Evolutionary conservation across 2,329 filamentous ascomycete genomes (phyloP).

Genomic region (Purpureocillium lavendulum): DNA sequence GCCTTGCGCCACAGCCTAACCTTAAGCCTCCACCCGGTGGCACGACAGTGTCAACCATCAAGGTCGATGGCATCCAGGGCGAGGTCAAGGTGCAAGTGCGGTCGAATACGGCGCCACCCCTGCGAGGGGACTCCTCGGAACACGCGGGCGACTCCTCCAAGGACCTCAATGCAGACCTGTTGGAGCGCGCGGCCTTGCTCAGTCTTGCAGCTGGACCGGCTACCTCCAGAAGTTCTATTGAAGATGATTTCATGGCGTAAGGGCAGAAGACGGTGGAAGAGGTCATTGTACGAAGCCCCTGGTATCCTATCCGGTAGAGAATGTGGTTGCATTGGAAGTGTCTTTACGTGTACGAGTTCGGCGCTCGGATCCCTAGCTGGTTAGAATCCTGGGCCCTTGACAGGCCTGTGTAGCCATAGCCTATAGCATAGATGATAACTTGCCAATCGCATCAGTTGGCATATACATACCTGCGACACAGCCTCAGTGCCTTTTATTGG

Average conservation of each 20-base stretch:
- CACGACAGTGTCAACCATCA: conserved; percentile 33
- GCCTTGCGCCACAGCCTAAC: conserved; percentile 30
- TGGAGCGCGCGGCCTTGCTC: conserved; percentile 33
- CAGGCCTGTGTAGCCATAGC: no score
- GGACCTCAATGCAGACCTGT: conserved; percentile 23
- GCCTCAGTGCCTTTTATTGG: no score
- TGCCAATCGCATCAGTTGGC: no score
- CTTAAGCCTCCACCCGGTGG: conserved; percentile 24
- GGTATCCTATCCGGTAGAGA: no score
- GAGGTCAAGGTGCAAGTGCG: conserved; percentile 49
- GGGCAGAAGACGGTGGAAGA: no score
- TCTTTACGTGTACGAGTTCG: no score
- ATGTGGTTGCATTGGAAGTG: no score
- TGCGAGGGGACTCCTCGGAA: conserved; percentile 3
- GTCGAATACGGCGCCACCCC: conserved; percentile 18
- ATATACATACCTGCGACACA: no score
- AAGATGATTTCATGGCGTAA: conserved; percentile 38
- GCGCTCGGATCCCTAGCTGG: no score
- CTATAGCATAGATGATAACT: no score
- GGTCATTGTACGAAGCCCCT: no score
- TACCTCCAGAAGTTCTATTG: conserved; percentile 19
- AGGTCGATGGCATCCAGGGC: conserved; percentile 47
- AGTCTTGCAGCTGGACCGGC: conserved; percentile 20
- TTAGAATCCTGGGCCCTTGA: no score
- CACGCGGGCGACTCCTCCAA: conserved; percentile 15